A percentile compares a stretch with the other conserved stretches of the same genome.
These are phyloP conservation scores for Calocybe gangraenosa DNA, from an alignment of 768 basidiomycete species.

Conservation along the genomic window DNA sequence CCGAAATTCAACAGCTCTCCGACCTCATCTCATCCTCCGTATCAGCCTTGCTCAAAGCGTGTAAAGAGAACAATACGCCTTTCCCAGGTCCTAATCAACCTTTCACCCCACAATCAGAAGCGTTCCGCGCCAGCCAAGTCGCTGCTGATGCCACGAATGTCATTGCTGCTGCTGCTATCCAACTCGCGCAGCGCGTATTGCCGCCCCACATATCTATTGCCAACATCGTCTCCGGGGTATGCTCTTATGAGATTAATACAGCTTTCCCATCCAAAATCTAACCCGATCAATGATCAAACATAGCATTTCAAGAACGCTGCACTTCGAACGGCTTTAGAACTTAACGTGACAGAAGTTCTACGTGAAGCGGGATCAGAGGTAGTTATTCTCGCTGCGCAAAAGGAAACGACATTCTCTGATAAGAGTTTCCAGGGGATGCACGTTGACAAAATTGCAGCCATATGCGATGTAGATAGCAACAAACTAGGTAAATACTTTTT, in stretches of 20 bases:
- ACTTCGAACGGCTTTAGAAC: constrained; percentile 19
- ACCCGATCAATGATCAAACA: not conserved
- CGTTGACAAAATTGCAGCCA: constrained; percentile 29
- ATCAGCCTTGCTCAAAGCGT: constrained; percentile 21
- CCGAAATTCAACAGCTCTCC: constrained; percentile 14
- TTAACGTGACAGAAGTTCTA: constrained; percentile 27
- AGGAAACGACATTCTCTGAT: not conserved
- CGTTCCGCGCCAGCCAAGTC: constrained; percentile 22
- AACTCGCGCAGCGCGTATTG: constrained; percentile 25
- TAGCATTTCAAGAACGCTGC: constrained; percentile 24
- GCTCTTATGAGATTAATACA: constrained; percentile 4
- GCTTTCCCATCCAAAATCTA: not conserved
- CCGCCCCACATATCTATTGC: constrained; percentile 22
- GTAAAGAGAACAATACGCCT: constrained; percentile 14
- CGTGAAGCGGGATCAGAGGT: constrained; percentile 30
- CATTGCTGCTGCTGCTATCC: constrained; percentile 29
- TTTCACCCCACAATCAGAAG: constrained; percentile 24
- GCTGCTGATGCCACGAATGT: constrained; percentile 25
- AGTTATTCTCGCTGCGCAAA: not conserved
- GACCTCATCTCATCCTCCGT: constrained; percentile 19
- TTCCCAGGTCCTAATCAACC: constrained; percentile 25
- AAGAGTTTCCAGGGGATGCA: constrained; percentile 29
- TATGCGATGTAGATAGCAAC: constrained; percentile 23
- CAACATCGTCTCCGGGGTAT: constrained; percentile 20
- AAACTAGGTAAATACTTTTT: constrained; percentile 27